These are phyloP conservation scores for Coriaria nepalensis DNA, from an alignment of 306 rosid genomes.

Conservation along the genomic window DNA sequence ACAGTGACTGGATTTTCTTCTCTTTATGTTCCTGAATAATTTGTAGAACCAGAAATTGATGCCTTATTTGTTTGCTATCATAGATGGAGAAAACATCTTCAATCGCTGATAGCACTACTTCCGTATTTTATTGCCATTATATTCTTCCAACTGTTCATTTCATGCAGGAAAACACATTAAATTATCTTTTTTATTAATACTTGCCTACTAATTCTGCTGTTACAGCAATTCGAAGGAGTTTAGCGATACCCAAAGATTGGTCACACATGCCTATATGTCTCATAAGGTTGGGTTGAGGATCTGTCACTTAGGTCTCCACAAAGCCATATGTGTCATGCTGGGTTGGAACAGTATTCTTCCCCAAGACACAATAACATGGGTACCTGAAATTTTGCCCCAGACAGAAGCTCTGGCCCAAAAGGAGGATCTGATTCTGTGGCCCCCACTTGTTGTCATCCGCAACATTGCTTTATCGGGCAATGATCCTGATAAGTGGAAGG, in stretches of 20 bases:
- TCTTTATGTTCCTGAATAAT: no score
- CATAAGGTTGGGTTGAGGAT: constrained; percentile 68
- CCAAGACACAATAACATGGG: constrained; percentile 67
- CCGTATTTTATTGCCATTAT: no score
- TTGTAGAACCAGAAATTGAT: no score
- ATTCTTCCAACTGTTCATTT: no score
- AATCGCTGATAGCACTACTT: background rate
- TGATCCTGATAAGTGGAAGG: constrained; percentile 72
- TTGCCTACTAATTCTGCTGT: constrained; percentile 16
- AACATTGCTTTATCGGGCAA: constrained; percentile 57
- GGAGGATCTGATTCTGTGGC: constrained; percentile 94
- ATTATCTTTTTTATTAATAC: constrained; percentile 7
- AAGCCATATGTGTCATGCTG: constrained; percentile 78
- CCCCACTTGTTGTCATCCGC: constrained; percentile 67
- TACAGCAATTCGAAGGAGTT: constrained; percentile 86
- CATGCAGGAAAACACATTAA: background rate
- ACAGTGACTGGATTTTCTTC: no score
- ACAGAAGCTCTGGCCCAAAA: constrained; percentile 66
- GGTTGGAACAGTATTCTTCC: constrained; percentile 82
- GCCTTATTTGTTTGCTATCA: no score
- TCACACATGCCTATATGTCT: constrained; percentile 92
- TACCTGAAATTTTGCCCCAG: constrained; percentile 56
- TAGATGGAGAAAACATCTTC: no score
- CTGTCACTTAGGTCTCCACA: constrained; percentile 74
- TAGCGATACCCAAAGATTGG: constrained; percentile 79